Evolutionary conservation across 306 rosid genomes (phyloP).

Genomic region (Senna siamea): DNA sequence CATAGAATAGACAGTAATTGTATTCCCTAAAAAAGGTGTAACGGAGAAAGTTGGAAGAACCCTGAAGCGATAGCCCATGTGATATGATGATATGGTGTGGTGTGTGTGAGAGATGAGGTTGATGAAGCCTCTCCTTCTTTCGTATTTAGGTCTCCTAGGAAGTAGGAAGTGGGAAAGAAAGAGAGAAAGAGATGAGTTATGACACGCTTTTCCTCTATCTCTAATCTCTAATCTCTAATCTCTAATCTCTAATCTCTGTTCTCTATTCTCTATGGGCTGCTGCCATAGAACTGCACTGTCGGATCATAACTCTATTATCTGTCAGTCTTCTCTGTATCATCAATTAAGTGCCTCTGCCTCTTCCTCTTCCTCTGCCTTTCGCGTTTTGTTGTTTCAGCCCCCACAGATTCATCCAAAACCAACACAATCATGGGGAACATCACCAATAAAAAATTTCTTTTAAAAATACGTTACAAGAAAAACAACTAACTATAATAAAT

Average conservation of each 20-base stretch:
- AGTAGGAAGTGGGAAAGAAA: conserved; percentile 1
- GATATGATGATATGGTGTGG: no score
- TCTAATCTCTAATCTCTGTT: not conserved
- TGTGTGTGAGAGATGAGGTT: no score
- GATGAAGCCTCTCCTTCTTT: conserved; percentile 2
- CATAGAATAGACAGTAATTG: no score
- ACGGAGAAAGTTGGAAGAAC: no score
- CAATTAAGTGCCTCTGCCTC: conserved; percentile 17
- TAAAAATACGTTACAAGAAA: not conserved
- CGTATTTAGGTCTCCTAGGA: conserved; percentile 6
- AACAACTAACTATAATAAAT: conserved; percentile 5
- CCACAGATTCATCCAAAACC: conserved; percentile 19
- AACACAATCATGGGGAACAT: conserved; percentile 5
- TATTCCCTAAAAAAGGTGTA: not conserved
- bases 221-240: not conserved
- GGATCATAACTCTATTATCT: conserved; percentile 35
- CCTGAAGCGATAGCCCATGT: no score
- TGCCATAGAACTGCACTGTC: conserved; percentile 50
- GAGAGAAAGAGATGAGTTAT: conserved; percentile 29
- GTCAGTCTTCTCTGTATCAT: conserved; percentile 10
- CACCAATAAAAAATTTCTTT: not conserved
- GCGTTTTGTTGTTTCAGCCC: conserved; percentile 5
- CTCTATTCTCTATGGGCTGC: conserved; percentile 12
- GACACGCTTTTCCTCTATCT: not conserved
- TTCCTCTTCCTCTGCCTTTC: no score